Evolutionary conservation across 805 yeast species (phyloP).

Genomic region (Wickerhamomyces sydowiorum): DNA sequence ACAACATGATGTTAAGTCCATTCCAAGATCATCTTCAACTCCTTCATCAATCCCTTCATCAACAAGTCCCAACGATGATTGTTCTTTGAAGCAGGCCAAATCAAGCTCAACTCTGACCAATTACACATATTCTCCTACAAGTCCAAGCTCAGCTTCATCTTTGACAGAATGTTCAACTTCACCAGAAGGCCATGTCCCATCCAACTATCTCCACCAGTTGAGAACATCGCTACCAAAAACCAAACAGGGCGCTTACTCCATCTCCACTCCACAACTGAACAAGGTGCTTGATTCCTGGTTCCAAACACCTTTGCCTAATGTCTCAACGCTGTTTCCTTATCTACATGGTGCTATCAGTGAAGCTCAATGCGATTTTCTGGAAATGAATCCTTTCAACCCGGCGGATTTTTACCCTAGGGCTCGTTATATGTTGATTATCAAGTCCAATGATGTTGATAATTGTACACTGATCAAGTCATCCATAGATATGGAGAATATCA

Average conservation of each 20-base stretch:
- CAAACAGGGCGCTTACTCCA: not conserved
- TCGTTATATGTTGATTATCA: not conserved
- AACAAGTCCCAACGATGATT: too few species aligned
- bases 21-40: too few species aligned
- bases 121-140: too few species aligned
- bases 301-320: not conserved
- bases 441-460: not conserved
- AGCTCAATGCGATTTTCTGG: not conserved
- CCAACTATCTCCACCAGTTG: not conserved
- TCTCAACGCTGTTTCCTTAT: not conserved
- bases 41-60: too few species aligned
- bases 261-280: not conserved
- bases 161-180: too few species aligned
- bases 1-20: too few species aligned
- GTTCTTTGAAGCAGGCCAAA: too few species aligned
- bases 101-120: too few species aligned
- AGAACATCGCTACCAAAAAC: not conserved
- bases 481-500: not conserved
- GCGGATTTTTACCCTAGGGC: not conserved
- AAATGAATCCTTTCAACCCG: not conserved
- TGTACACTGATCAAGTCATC: not conserved
- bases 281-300: not conserved
- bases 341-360: conserved; percentile 1
- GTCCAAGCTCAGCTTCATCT: not conserved
- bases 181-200: not conserved